These are phyloP conservation scores for Bryum argenteum DNA, from an alignment of 225 moss, liverwort and hornwort species.

Conservation along the genomic window DNA sequence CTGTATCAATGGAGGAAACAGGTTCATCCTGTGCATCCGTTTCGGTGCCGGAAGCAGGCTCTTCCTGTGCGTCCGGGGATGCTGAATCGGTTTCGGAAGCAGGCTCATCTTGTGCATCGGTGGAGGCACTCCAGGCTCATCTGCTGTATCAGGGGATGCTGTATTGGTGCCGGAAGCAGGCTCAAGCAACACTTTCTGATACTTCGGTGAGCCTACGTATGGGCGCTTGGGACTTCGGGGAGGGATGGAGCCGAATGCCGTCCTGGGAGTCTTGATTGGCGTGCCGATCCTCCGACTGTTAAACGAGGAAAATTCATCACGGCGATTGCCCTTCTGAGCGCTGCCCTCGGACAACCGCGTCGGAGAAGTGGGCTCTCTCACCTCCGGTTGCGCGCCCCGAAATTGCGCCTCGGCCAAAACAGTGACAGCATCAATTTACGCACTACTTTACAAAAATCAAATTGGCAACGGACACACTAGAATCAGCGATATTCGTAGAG, in stretches of 20 bases:
- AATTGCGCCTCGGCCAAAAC: conserved; percentile 22
- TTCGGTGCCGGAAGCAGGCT: neutral
- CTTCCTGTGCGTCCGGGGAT: neutral
- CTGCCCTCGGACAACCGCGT: conserved; percentile 27
- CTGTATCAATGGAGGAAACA: neutral
- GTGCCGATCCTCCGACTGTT: conserved; percentile 31
- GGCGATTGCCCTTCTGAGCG: conserved; percentile 12
- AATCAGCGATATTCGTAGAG: too few species aligned
- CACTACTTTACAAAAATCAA: too few species aligned
- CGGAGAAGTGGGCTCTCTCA: conserved; percentile 46
- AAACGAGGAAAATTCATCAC: conserved; percentile 40
- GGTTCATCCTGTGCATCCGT: neutral
- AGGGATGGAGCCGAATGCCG: conserved; percentile 32
- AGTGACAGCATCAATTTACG: too few species aligned
- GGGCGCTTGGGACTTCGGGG: conserved; percentile 45
- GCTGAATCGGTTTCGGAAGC: neutral
- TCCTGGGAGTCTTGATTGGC: conserved; percentile 35
- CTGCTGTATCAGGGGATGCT: neutral
- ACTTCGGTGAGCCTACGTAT: conserved; percentile 40
- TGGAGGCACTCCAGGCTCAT: neutral
- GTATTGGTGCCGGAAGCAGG: neutral
- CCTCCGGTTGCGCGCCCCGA: conserved; percentile 30
- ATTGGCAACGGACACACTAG: too few species aligned
- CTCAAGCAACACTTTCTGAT: conserved; percentile 39
- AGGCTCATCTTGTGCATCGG: neutral